phyloP scores from a whole-genome alignment of 2,329 filamentous ascomycete species.

The Neospermospora avenae region DNA sequence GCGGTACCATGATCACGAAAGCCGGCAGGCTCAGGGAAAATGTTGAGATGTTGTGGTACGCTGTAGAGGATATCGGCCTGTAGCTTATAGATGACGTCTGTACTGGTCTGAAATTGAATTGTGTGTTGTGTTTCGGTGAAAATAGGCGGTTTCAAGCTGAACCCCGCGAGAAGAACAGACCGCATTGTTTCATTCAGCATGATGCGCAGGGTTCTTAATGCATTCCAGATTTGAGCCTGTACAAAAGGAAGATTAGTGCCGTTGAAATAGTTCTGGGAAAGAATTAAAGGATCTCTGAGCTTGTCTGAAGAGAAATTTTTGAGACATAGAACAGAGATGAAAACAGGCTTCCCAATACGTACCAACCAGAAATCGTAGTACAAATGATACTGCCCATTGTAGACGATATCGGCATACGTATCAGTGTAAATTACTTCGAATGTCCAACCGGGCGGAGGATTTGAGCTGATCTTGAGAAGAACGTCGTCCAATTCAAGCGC shows the following conservation, averaged over 20 bases:
- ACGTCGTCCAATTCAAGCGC: constrained; percentile 26
- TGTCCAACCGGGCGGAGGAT: constrained; percentile 22
- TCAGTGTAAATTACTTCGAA: constrained; percentile 27
- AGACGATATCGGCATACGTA: constrained; percentile 26
- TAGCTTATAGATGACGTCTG: constrained; percentile 18
- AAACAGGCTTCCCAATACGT: no score
- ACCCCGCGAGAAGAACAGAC: constrained; percentile 17
- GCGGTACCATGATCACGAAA: neutral
- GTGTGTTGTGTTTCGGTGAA: constrained; percentile 17
- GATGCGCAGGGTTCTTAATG: constrained; percentile 26
- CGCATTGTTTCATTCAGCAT: constrained; percentile 28
- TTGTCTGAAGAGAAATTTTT: no score
- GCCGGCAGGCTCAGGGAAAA: constrained; percentile 7
- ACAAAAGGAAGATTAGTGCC: no score
- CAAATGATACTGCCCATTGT: constrained; percentile 30
- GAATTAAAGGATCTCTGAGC: no score
- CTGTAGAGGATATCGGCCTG: constrained; percentile 26
- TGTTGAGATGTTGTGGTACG: constrained; percentile 26
- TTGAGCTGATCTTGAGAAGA: constrained; percentile 17
- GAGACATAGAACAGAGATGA: no score
- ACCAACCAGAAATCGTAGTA: constrained; percentile 30
- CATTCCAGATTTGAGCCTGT: no score
- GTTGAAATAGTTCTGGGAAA: no score
- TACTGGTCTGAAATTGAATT: constrained; percentile 11
- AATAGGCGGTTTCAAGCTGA: constrained; percentile 1